These are phyloP conservation scores for Penicillium palitans DNA, from an alignment of 2,329 filamentous ascomycete species.

Conservation along the genomic window DNA sequence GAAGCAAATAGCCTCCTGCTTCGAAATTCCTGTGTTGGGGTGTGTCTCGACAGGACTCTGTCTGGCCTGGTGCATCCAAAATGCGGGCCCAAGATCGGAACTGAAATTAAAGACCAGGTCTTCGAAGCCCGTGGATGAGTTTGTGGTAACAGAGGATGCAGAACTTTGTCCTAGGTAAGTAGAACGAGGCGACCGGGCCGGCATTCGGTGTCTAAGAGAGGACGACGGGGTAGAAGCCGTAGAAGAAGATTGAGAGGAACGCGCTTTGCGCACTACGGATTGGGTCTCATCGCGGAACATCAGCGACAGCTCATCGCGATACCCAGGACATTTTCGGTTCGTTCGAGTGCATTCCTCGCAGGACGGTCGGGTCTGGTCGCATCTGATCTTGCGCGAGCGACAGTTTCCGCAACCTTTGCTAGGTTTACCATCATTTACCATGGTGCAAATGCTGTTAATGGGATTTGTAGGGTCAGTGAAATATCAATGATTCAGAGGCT, in stretches of 20 bases:
- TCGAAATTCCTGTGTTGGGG: constrained; percentile 22
- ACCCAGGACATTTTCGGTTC: constrained; percentile 62
- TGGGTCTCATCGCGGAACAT: constrained; percentile 57
- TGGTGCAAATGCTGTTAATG: constrained; percentile 12
- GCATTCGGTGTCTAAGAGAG: constrained; percentile 7
- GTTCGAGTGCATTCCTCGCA: constrained; percentile 64
- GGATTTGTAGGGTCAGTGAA: not conserved
- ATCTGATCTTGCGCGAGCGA: constrained; percentile 48
- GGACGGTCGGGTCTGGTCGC: constrained; percentile 60
- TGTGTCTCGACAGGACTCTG: constrained; percentile 22
- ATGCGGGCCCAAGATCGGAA: constrained; percentile 14
- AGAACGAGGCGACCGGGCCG: constrained; percentile 8
- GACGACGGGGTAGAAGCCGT: constrained; percentile 28
- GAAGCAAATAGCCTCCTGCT: constrained; percentile 37
- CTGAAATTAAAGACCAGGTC: constrained; percentile 19
- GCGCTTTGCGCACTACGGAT: constrained; percentile 59
- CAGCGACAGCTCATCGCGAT: constrained; percentile 51
- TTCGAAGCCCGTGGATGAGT: constrained; percentile 3
- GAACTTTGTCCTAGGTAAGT: too few relatives aligned
- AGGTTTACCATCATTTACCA: constrained; percentile 46
- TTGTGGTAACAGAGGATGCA: constrained; percentile 26
- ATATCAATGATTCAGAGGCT: not conserved
- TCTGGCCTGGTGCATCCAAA: constrained; percentile 14
- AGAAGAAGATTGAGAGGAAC: not conserved
- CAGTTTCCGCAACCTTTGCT: constrained; percentile 48